Base-by-base conservation (phyloP, 1,139 yeast genomes). In the Geotrichum bryndzae region DNA sequence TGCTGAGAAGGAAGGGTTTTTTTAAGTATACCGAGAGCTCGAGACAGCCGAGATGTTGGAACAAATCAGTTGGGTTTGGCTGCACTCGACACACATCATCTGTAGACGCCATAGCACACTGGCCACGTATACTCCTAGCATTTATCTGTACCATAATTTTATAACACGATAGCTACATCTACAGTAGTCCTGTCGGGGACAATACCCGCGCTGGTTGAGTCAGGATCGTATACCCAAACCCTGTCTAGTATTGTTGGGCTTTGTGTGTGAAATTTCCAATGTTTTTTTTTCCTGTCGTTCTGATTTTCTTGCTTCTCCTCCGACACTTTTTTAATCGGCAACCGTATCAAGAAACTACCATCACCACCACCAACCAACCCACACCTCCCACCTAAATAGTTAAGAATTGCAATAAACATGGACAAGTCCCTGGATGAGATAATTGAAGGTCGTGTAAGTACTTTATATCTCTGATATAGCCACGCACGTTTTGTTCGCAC, bases 361-460 rank as follows among this genome's bases (percentile, higher is more conserved):
- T 18, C 48, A 41, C 53, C 35, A 51, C 38, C 53, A 51, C 11
- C 35, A 25, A 50, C 53, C 27, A 51, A 8, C 31, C 7, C 27
- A 51, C 18, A 51, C 23, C 7, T 10, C 27, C 15, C 51, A n/a
- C 15, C 51, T 18, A 48, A 11, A 48, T 22, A 27, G 25, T 48
- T 29, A 48, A 5, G 33, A 29, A 29, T 29, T 29, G 33, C 4
- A 29, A 29, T 51, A 23, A 65, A 51, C 51, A 70, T 73, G 74
- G 76, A 73, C 64, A 71, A 71, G 67, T 73, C 76, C 59, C 66
- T 73, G 51, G 77, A 74, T 68, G 77, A 74, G 61, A 74, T 74
- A 59, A 73, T 74, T 55, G 68, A 69, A 22, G 69, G 70, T 58
- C 54, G 65, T 23, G 63, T 62, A 62, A 18, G 63, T 60, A 29